A percentile compares a stretch with the other conserved stretches of the same genome.
Evolutionary conservation across 768 basidiomycete genomes (phyloP).

Genomic region (Amanita jacksonii): DNA sequence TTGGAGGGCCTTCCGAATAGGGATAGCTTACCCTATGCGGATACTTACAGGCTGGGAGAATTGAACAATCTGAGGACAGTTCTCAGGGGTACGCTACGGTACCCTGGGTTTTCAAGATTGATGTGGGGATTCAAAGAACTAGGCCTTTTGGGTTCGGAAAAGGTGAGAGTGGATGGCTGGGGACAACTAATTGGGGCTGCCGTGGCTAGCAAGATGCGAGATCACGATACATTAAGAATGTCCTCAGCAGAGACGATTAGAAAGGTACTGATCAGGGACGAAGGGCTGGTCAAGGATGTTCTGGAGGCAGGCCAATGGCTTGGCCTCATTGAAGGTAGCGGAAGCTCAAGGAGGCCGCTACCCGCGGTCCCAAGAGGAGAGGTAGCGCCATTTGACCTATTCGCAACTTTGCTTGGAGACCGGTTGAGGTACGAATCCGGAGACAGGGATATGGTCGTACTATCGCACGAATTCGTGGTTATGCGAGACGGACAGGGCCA

Average conservation of each 20-base stretch:
- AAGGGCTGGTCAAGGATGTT: conserved; percentile 16
- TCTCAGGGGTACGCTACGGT: conserved; percentile 83
- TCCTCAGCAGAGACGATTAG: background rate
- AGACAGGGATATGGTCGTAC: conserved; percentile 83
- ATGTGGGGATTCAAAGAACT: conserved; percentile 65
- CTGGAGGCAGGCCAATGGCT: conserved; percentile 31
- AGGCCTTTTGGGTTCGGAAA: conserved; percentile 49
- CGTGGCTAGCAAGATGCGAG: conserved; percentile 7
- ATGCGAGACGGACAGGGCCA: conserved; percentile 9
- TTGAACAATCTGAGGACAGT: conserved; percentile 44
- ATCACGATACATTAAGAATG: background rate
- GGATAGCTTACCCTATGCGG: conserved; percentile 63
- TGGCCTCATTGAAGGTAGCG: conserved; percentile 4
- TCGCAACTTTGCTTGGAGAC: conserved; percentile 62
- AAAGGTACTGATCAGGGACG: conserved; percentile 4
- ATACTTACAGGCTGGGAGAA: conserved; percentile 48
- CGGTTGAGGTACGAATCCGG: conserved; percentile 56
- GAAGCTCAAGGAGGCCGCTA: conserved; percentile 13
- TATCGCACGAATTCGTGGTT: conserved; percentile 75
- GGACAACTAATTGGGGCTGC: conserved; percentile 19
- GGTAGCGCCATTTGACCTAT: conserved; percentile 56
- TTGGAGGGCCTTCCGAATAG: conserved; percentile 86
- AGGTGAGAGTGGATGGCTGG: conserved; percentile 29
- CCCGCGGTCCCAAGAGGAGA: conserved; percentile 35
- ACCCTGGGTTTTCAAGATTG: conserved; percentile 71